Evolutionary conservation across 1,284 basidiomycete species (phyloP).

Genomic region (Sporisorium reilianum): DNA sequence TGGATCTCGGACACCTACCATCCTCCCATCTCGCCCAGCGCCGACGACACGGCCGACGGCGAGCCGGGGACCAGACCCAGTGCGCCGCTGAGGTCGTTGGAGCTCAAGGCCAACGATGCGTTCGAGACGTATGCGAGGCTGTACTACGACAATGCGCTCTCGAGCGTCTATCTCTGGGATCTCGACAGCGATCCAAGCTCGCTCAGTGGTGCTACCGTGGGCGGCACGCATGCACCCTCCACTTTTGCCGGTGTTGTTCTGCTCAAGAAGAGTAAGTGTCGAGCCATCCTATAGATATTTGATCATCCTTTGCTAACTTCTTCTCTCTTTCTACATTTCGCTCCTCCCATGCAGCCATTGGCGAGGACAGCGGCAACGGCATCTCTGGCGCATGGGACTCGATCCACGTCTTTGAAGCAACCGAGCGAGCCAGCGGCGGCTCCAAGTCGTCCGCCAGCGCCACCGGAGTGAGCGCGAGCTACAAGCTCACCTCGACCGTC

Average conservation of each 20-base stretch:
- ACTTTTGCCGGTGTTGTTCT: conserved; percentile 94
- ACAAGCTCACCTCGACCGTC: conserved; percentile 96
- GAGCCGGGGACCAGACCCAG: conserved; percentile 79
- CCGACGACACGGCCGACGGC: conserved; percentile 36
- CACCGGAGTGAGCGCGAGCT: conserved; percentile 84
- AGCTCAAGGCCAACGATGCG: conserved; percentile 91
- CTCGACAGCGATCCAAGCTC: conserved; percentile 77
- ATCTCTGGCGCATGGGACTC: conserved; percentile 89
- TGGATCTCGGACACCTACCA: conserved; percentile 98
- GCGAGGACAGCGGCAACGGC: conserved; percentile 49
- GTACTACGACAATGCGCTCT: conserved; percentile 97
- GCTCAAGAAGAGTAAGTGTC: conserved; percentile 87
- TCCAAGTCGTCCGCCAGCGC: conserved; percentile 27
- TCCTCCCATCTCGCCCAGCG: conserved; percentile 74
- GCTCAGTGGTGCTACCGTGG: conserved; percentile 29
- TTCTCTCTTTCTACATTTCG: no score
- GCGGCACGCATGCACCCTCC: conserved; percentile 71
- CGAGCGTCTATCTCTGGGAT: conserved; percentile 99
- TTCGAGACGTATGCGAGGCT: conserved; percentile 98
- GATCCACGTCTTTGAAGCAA: conserved; percentile 95
- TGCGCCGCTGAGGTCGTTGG: conserved; percentile 86
- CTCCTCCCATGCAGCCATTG: conserved; percentile 25
- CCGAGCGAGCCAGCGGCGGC: conserved; percentile 74
- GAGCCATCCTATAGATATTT: no score
- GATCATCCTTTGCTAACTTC: no score